Percentiles rank a stretch among this genome's conserved stretches.
phyloP scores from a whole-genome alignment of 345 rosid genomes.

The Schrenkiella parvula region DNA sequence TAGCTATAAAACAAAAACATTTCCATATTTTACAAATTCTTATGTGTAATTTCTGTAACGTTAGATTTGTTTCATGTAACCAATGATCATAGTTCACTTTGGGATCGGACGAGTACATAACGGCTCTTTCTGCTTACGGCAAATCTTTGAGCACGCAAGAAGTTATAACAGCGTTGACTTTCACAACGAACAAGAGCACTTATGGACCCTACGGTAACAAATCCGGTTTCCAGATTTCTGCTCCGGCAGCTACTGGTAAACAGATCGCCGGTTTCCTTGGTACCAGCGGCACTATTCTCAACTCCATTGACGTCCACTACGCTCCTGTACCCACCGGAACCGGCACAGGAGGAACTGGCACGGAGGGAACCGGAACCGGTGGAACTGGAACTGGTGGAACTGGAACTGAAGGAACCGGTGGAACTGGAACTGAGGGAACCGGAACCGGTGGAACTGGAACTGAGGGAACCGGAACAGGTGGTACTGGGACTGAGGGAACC shows the following conservation, averaged over 20 bases:
- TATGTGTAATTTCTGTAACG: neutral
- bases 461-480: neutral
- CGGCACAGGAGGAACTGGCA: neutral
- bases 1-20: neutral
- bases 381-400: neutral
- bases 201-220: slow-evolving; percentile 30
- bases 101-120: slow-evolving; percentile 31
- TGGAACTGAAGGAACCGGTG: neutral
- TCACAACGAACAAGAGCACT: slow-evolving; percentile 23
- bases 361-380: neutral
- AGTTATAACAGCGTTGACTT: slow-evolving; percentile 20
- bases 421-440: neutral
- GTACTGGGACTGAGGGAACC: neutral
- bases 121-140: slow-evolving; percentile 18
- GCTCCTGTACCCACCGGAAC: slow-evolving; percentile 12
- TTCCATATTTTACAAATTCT: neutral
- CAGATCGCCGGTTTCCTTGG: slow-evolving; percentile 33
- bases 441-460: neutral
- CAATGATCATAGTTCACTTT: slow-evolving; percentile 29
- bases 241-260: slow-evolving; percentile 17
- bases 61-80: too few relatives aligned
- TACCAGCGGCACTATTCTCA: slow-evolving; percentile 18
- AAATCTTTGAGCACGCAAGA: slow-evolving; percentile 15
- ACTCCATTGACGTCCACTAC: slow-evolving; percentile 32
- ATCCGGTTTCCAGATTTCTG: slow-evolving; percentile 27